Base-by-base conservation (phyloP, 495 filamentous ascomycete species). In the Peziza echinospora region DNA sequence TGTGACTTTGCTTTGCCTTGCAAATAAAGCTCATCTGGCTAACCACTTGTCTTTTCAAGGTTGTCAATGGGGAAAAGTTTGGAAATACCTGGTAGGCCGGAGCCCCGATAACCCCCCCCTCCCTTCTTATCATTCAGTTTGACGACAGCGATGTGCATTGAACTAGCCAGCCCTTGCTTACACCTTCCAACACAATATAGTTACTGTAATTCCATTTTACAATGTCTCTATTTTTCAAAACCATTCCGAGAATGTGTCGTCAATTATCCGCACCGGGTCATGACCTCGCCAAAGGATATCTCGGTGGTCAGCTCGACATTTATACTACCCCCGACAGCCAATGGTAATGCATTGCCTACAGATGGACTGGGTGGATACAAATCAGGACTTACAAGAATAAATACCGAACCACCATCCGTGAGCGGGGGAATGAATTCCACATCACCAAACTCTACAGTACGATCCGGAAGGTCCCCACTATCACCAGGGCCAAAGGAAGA, bases 191-290 rank as follows among this genome's bases (percentile, higher is more conserved):
- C 26, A 8, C 26, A 8, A 8, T 34, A 26, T 60, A 93, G 85
- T 56, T 97, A 97, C 62, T 91, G 83, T 65, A 97, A 96, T 60
- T 97, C 89, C 9, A 93, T 97, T 55, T 68, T 97, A 51, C 89
- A 97, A 67, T 92, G 85, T 53, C 75, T 97, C 44, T 96, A 89
- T 62, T 93, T 85, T 64, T 93, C 89, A 2, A 80, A 82, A 39
- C 80, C 84, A 7, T 96, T 97, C 63, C 82, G 91, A 66, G 83
- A 94, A 67, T 75, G 84, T 52, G 89, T 96, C 47, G 74, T 96
- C 59, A 89, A 82, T 53, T 96, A 89, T 58, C 89, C 91, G 7
- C 71, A 66, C 40, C 69, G 73, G 45, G 16, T 21, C n/a, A 43
- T 23, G 30, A 11, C 19, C 13, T 37, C 30, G 0, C 13, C 13